Conservation (phyloP, 2,329 filamentous ascomycete genomes). For the Arachnomyces sp. region DNA sequence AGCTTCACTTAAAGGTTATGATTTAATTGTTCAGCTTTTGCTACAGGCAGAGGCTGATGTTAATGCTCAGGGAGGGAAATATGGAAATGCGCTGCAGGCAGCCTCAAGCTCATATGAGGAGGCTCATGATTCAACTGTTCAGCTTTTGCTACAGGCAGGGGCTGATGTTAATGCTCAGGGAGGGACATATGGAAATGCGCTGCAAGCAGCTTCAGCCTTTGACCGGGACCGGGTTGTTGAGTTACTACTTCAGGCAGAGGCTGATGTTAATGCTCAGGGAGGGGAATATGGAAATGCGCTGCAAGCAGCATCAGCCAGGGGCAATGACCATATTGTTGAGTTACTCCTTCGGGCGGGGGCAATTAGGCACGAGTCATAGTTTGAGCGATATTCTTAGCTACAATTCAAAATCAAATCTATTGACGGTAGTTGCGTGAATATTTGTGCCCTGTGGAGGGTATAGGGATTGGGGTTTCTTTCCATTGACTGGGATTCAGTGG, state of each 20-base stretch:
- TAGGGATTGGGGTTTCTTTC: no score
- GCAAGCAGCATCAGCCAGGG: neutral
- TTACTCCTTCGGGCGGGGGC: constrained; percentile 10
- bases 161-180: neutral
- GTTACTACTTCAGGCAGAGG: constrained; percentile 10
- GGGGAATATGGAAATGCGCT: constrained; percentile 7
- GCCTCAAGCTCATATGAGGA: constrained; percentile 1
- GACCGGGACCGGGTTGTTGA: constrained; percentile 4
- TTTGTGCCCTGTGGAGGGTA: no score
- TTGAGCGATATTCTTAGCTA: no score
- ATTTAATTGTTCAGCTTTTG: constrained; percentile 9
- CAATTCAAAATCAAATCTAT: no score
- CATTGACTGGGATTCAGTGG: no score
- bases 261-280: constrained; percentile 13
- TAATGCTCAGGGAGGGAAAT: neutral
- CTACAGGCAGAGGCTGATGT: constrained; percentile 9
- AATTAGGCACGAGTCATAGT: no score
- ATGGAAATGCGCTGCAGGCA: neutral
- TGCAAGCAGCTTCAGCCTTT: no score
- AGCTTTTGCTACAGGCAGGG: neutral
- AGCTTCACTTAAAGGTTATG: constrained; percentile 10
- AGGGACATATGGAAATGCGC: neutral
- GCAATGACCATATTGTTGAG: constrained; percentile 4
- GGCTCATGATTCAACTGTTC: constrained; percentile 1
- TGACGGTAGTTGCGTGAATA: no score